phyloP scores from a whole-genome alignment of 371 early-diverging fungal species.

The Mortierella polycephala region DNA sequence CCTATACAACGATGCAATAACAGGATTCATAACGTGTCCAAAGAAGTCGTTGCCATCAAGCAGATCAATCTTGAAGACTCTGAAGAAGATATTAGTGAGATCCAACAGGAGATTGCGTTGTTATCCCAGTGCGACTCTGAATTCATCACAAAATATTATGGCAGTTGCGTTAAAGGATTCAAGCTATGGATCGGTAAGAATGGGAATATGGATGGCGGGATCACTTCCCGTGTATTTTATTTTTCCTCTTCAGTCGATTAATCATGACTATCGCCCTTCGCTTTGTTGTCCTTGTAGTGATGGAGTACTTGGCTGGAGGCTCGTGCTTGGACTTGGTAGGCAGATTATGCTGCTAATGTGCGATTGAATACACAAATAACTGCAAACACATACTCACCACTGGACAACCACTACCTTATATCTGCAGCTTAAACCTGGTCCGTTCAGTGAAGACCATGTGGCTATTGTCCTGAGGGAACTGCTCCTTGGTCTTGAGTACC shows the following conservation, averaged over 20 bases:
- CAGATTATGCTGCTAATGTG: not conserved
- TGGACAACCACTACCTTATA: not conserved
- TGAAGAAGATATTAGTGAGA: conserved; percentile 98
- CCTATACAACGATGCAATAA: not conserved
- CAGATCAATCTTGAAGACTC: conserved; percentile 93
- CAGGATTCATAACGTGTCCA: conserved; percentile 82
- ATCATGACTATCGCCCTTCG: too few relatives aligned
- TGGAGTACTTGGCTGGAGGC: conserved; percentile 77
- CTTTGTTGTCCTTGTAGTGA: conserved; percentile 53
- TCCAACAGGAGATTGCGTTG: conserved; percentile 96
- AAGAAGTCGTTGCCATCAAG: conserved; percentile 90
- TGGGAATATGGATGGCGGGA: too few relatives aligned
- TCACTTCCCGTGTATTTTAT: too few relatives aligned
- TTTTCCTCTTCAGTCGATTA: not conserved
- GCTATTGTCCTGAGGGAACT: conserved; percentile 93
- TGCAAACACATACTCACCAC: not conserved
- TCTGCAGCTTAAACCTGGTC: conserved; percentile 80
- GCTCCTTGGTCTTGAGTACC: conserved; percentile 91
- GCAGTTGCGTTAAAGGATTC: conserved; percentile 84
- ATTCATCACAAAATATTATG: conserved; percentile 90
- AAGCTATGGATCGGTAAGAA: conserved; percentile 83
- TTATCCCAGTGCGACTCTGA: conserved; percentile 92
- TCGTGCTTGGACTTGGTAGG: conserved; percentile 88
- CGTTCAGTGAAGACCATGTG: conserved; percentile 88
- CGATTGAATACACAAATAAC: not conserved